Conservation (phyloP, 2,329 filamentous ascomycete genomes). For the Paecilomyces variotii region DNA sequence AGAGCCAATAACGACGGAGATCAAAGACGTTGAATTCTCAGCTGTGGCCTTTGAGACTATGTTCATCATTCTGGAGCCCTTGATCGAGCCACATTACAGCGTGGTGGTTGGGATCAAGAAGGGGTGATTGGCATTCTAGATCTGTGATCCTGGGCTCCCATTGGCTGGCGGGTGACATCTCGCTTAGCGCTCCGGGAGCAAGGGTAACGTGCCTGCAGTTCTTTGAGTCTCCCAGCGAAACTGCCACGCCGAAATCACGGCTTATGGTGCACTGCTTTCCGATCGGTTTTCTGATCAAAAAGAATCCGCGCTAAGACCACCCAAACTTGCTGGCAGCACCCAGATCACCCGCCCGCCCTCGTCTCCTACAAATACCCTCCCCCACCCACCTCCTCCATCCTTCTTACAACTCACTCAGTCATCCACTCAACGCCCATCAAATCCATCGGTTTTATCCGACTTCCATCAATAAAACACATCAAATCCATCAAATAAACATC, state of each 20-base stretch:
- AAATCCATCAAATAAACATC: constrained; percentile 17
- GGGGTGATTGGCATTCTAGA: constrained; percentile 18
- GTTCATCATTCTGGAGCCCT: constrained; percentile 9
- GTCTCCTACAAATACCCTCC: constrained; percentile 35
- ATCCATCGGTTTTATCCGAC: constrained; percentile 18
- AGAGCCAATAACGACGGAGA: constrained; percentile 12
- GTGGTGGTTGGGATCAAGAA: constrained; percentile 29
- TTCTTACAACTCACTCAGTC: constrained; percentile 24
- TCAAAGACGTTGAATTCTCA: constrained; percentile 9
- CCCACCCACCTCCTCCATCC: constrained; percentile 30
- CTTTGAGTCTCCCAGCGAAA: constrained; percentile 22
- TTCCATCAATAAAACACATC: constrained; percentile 26
- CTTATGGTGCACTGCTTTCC: constrained; percentile 26
- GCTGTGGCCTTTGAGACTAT: constrained; percentile 10
- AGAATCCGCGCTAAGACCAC: constrained; percentile 18
- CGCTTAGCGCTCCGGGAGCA: constrained; percentile 22
- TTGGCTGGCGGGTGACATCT: constrained; percentile 23
- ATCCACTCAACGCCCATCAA: constrained; percentile 14
- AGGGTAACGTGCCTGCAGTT: constrained; percentile 9
- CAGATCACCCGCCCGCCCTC: constrained; percentile 29
- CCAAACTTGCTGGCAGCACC: constrained; percentile 14
- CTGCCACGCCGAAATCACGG: constrained; percentile 19
- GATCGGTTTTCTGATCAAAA: constrained; percentile 22
- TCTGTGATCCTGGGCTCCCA: constrained; percentile 29
- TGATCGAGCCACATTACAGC: constrained; percentile 9